These are phyloP conservation scores for Oidiodendron maius DNA, from an alignment of 495 filamentous ascomycete genomes.

Conservation along the genomic window DNA sequence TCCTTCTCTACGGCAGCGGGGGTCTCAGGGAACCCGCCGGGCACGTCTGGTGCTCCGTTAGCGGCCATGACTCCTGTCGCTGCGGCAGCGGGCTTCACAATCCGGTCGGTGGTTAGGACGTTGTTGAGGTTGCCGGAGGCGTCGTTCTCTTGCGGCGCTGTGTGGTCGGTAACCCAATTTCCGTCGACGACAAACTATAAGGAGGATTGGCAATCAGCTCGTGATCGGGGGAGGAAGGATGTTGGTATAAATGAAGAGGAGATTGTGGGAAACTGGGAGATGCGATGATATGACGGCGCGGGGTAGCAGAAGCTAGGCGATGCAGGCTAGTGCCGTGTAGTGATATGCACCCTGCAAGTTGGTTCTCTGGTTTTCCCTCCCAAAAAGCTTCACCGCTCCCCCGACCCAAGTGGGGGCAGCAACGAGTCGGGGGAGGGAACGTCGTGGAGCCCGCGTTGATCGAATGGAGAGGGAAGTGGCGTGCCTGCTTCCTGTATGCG, in stretches of 20 bases:
- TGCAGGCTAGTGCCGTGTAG: too few species aligned
- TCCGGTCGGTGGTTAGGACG: slow-evolving; percentile 69
- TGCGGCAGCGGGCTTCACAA: slow-evolving; percentile 41
- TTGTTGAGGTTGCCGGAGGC: slow-evolving; percentile 79
- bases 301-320: slow-evolving; percentile 16
- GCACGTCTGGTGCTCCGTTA: slow-evolving; percentile 49
- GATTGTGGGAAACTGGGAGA: neutral
- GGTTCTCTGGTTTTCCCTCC: too few species aligned
- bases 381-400: neutral
- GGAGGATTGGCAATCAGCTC: slow-evolving; percentile 3
- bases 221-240: too few species aligned
- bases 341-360: too few species aligned
- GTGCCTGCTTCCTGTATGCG: too few species aligned
- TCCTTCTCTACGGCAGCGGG: slow-evolving; percentile 62
- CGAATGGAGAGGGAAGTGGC: too few species aligned
- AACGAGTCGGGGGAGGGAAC: too few species aligned
- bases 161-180: slow-evolving; percentile 74
- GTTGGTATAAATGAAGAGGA: neutral
- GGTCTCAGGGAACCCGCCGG: slow-evolving; percentile 77
- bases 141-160: slow-evolving; percentile 74
- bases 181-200: slow-evolving; percentile 87
- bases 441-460: too few species aligned
- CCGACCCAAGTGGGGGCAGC: too few species aligned
- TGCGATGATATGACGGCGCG: slow-evolving; percentile 6
- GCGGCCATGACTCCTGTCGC: slow-evolving; percentile 58